Evolutionary conservation across 1,284 basidiomycete species (phyloP).

Genomic region (Cryptococcus sp.): DNA sequence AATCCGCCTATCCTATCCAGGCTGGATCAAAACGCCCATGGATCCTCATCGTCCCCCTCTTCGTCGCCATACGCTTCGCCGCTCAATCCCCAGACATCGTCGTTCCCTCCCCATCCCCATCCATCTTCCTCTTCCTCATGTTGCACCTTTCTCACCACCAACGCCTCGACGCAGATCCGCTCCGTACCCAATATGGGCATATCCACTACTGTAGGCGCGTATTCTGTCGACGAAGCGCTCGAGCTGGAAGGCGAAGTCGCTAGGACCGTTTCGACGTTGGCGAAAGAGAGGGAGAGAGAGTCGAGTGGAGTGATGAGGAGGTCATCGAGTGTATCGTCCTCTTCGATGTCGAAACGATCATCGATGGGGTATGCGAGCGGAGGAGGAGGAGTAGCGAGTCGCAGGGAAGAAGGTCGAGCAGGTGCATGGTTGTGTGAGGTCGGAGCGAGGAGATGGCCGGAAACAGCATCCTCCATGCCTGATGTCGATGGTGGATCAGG

Average conservation of each 20-base stretch:
- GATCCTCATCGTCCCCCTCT: not conserved
- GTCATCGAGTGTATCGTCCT: constrained; percentile 25
- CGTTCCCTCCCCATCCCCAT: constrained; percentile 27
- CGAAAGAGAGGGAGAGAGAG: constrained; percentile 40
- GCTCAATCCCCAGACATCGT: constrained; percentile 25
- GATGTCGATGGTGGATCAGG: constrained; percentile 4
- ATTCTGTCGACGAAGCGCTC: constrained; percentile 10
- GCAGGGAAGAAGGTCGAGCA: constrained; percentile 22
- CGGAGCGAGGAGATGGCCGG: no score
- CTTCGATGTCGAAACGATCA: constrained; percentile 6
- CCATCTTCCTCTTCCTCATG: constrained; percentile 24
- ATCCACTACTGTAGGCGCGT: not conserved
- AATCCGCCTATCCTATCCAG: no score
- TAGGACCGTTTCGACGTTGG: constrained; percentile 30
- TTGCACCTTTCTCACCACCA: constrained; percentile 42
- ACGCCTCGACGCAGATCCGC: constrained; percentile 45
- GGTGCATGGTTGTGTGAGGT: constrained; percentile 7
- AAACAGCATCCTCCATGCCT: not conserved
- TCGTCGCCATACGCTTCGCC: constrained; percentile 6
- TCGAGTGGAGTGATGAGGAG: constrained; percentile 39
- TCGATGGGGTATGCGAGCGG: not conserved
- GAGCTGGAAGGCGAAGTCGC: constrained; percentile 1
- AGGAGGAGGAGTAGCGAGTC: constrained; percentile 22
- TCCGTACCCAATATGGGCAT: constrained; percentile 13
- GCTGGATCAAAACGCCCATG: not conserved